Evolutionary conservation across 495 filamentous ascomycete species (phyloP), one percentile per base, ranked within the genome.

Genomic region (Aspergillus cristatus): DNA sequence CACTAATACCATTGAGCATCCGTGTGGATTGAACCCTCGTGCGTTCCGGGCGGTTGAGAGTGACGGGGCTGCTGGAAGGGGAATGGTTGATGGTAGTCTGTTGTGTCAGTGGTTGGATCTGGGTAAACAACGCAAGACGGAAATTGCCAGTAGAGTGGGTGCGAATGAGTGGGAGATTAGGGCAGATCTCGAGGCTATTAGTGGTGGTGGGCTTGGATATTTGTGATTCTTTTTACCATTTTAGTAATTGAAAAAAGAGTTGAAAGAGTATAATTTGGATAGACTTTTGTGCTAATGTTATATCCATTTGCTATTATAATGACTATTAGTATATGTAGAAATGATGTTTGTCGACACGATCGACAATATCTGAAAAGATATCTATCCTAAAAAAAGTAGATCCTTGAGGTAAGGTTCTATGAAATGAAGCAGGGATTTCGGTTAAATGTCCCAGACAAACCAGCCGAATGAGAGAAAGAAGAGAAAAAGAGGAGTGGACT

Each of bases 11-110:
- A 73, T 96, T 8, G 81, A 85, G 33, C 82, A 86, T 50, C 57
- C 80, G 0, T 81, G 77, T 3, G 88, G 84, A 0, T 62, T 96
- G 30, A 97, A 98, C 53, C 83, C 87, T 1, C 75, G 81, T 20
- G 82, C 75, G 0, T 84, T 87, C 57, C 75, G 91, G 1, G 61
- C 67, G 3, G 69, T 67, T 1, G 67, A 71, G 38, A 65, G 62
- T 35, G 65, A 69, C 40, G 61, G 58, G 14, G 56, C 72, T 18
- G 62, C 64, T 15, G 66, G 70, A 67, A 46, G 76, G 28, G 76
- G 76, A 0, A 67, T 81, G 40, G 46, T 82, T n/a, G 81, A 82
- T 58, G 78, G 77, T 6, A 66, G 56, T 42, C 37, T 84, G 39
- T 46, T 81, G 24, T 54, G 68, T 38, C 62, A 82, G 46, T 89